phyloP scores from a whole-genome alignment of 768 basidiomycete species.

The Pleurotus citrinopileatus region DNA sequence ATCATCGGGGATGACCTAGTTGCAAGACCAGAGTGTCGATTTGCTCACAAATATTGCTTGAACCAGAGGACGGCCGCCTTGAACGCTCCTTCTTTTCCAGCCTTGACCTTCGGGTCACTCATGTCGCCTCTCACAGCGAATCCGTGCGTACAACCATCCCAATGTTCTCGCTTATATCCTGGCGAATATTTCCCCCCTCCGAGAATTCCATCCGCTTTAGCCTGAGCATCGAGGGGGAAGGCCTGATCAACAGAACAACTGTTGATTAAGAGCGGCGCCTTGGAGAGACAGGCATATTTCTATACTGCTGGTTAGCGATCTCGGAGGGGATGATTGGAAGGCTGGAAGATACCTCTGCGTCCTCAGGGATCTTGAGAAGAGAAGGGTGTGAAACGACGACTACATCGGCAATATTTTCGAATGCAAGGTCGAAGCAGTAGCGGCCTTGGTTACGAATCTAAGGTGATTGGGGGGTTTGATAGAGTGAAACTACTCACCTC shows the following conservation, averaged over 20 bases:
- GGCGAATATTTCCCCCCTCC: slow-evolving; percentile 40
- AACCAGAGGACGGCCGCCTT: slow-evolving; percentile 49
- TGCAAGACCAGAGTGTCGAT: background rate
- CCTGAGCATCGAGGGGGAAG: slow-evolving; percentile 47
- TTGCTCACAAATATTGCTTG: slow-evolving; percentile 22
- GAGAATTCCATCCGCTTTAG: slow-evolving; percentile 46
- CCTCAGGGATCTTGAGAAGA: slow-evolving; percentile 49
- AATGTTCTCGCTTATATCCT: slow-evolving; percentile 45
- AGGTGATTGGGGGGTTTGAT: slow-evolving; percentile 16
- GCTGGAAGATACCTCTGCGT: slow-evolving; percentile 49
- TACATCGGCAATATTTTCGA: slow-evolving; percentile 47
- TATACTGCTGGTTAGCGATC: slow-evolving; percentile 29
- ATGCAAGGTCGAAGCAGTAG: slow-evolving; percentile 55
- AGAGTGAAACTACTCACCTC: slow-evolving; percentile 12
- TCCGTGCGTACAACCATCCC: slow-evolving; percentile 30
- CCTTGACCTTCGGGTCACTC: slow-evolving; percentile 40
- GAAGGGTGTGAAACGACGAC: slow-evolving; percentile 60
- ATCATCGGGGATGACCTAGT: no score
- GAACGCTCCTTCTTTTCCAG: slow-evolving; percentile 55
- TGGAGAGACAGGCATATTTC: slow-evolving; percentile 44
- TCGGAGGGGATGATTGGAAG: slow-evolving; percentile 30
- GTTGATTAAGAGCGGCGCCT: slow-evolving; percentile 65
- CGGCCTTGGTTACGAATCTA: slow-evolving; percentile 17
- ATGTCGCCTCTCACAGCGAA: slow-evolving; percentile 43
- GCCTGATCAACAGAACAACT: slow-evolving; percentile 49